Percentiles rank a stretch among this genome's conserved stretches.
phyloP scores from a whole-genome alignment of 1,139 yeast genomes.

The Protomyces arabidopsidicola region DNA sequence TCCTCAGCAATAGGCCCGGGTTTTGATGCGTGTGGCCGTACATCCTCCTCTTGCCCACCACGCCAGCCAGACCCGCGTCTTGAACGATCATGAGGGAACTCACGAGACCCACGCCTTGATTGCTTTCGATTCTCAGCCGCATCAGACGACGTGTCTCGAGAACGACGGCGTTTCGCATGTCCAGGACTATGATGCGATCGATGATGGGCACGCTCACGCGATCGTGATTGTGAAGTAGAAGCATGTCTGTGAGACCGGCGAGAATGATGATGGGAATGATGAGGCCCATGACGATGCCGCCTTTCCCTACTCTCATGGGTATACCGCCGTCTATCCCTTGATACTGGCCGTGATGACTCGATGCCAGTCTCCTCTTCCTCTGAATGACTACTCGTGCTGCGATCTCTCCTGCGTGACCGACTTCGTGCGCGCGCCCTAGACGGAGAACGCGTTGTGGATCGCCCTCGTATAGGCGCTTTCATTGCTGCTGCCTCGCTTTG shows the following conservation, averaged over 20 bases:
- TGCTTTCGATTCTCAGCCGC: neutral
- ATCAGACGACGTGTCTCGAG: neutral
- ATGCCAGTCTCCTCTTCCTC: neutral
- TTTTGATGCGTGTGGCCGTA: neutral
- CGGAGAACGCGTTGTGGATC: neutral
- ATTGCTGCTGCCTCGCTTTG: neutral
- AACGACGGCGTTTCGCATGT: neutral
- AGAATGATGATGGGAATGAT: neutral
- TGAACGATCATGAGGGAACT: neutral
- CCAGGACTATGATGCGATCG: neutral
- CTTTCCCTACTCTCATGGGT: neutral
- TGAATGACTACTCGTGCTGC: neutral
- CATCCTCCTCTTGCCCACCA: neutral
- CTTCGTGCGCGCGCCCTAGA: neutral
- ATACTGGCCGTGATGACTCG: neutral
- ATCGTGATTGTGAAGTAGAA: neutral
- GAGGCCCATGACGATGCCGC: neutral
- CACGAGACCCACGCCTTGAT: neutral
- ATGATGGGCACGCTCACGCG: neutral
- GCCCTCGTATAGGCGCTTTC: neutral
- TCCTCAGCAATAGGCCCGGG: neutral
- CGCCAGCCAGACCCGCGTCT: neutral
- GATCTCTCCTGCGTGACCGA: neutral
- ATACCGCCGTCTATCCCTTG: neutral
- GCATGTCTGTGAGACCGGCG: neutral